phyloP scores from a whole-genome alignment of 768 basidiomycete species.

The Peribolospora baueri region DNA sequence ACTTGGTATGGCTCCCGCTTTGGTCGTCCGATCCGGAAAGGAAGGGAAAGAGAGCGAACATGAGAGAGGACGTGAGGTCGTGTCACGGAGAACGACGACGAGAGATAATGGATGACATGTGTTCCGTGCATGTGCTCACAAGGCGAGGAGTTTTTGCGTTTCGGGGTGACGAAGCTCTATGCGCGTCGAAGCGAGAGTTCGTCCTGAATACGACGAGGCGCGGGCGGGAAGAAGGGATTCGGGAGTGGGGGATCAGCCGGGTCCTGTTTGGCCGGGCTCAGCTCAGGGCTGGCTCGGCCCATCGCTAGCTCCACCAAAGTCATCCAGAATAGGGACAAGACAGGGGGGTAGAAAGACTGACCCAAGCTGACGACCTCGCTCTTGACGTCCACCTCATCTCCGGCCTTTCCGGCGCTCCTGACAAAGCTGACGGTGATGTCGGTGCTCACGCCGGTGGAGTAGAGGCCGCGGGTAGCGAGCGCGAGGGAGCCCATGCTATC shows the following conservation, averaged over 20 bases:
- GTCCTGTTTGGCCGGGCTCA: not conserved
- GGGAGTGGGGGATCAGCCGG: not conserved
- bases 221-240: not conserved
- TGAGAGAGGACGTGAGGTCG: not conserved
- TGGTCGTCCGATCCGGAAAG: not conserved
- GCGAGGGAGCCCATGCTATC: conserved; percentile 13
- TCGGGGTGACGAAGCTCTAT: conserved; percentile 4
- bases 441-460: conserved; percentile 4
- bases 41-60: not conserved
- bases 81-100: not conserved
- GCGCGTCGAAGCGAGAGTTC: conserved; percentile 12
- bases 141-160: conserved; percentile 11
- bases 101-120: no score
- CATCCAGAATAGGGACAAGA: not conserved
- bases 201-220: conserved; percentile 1
- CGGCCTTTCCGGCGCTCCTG: conserved; percentile 7
- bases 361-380: conserved; percentile 8
- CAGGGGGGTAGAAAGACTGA: not conserved
- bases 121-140: not conserved
- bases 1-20: conserved; percentile 12
- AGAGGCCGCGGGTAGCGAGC: conserved; percentile 8
- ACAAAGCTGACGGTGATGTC: conserved; percentile 9
- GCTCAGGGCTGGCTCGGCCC: no score
- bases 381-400: conserved; percentile 6
- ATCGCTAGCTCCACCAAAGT: no score